phyloP scores from a whole-genome alignment of 2,329 filamentous ascomycete genomes.

The Colletotrichum gloeosporioides region DNA sequence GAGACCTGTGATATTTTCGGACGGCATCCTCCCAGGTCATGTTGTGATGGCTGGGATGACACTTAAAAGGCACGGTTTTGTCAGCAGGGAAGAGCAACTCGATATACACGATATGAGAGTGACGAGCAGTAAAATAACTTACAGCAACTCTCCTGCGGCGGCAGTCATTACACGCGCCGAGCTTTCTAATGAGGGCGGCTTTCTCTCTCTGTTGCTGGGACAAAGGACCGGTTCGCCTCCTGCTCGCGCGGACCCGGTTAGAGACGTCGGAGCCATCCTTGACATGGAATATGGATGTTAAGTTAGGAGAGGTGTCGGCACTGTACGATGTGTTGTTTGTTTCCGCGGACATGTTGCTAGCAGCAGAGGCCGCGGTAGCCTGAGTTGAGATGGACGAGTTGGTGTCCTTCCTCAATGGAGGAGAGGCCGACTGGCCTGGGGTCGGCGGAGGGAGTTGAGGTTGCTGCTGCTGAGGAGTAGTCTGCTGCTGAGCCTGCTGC shows the following conservation, averaged over 20 bases:
- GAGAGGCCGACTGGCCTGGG: conserved; percentile 30
- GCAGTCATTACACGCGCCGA: conserved; percentile 63
- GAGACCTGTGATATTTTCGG: conserved; percentile 57
- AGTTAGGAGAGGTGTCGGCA: conserved; percentile 56
- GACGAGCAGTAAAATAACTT: conserved; percentile 36
- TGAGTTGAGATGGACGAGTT: conserved; percentile 59
- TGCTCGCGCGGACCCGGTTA: conserved; percentile 59
- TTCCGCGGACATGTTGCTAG: conserved; percentile 47
- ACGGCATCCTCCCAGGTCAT: conserved; percentile 67
- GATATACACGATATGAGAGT: not conserved
- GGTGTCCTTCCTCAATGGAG: conserved; percentile 52
- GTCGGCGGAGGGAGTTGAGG: conserved; percentile 28
- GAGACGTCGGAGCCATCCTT: conserved; percentile 60
- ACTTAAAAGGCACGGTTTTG: conserved; percentile 41
- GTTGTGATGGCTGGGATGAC: conserved; percentile 64
- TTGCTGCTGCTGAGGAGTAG: conserved; percentile 14
- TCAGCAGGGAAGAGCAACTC: conserved; percentile 18
- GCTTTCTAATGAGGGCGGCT: conserved; percentile 63
- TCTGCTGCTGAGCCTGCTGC: conserved; percentile 18
- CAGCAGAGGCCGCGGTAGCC: conserved; percentile 47
- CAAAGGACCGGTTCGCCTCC: conserved; percentile 64
- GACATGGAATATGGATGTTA: conserved; percentile 57
- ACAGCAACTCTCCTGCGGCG: conserved; percentile 63
- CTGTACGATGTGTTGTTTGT: conserved; percentile 57
- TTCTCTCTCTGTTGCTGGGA: conserved; percentile 64